Evolutionary conservation across 1,284 basidiomycete species (phyloP), one percentile per base, ranked within the genome.

Genomic region (Phylloporus sp.): DNA sequence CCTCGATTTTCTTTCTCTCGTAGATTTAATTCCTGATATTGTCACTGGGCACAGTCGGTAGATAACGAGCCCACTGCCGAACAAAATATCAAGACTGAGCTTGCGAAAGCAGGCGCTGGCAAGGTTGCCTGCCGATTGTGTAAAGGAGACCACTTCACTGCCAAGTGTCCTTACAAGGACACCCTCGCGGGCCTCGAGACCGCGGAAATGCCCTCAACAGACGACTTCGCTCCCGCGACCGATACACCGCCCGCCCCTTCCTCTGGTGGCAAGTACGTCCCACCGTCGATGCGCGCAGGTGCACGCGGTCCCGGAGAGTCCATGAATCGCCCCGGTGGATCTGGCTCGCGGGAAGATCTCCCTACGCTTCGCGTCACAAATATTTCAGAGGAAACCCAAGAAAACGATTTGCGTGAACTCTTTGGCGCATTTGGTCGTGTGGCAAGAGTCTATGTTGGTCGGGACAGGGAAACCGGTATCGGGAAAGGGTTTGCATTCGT

Each of bases 151-250:
- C 98, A 99, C 81, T 99, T 96, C 79, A 99, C 98, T 17, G 93
- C 96, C 66, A 96, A 96, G 78, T 99, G 98, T 86, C 98, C 98
- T 17, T 98, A 98, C 87, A 98, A 96, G 80, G 96, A 98, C 71
- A 93, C 94, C 26, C 87, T 95, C 17, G 87, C 92, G 26, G 94
- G 92, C 17, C 84, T 95, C 58, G 91, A 93, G 56, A 84, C 80
- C 28, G 77, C 82, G 6, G 85, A 85, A 4, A 78, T 85, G 1
- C 79, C 81, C 24, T 71, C 76, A 44, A 80, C 85, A 63, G 86
- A 88, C n/a, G 90, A 89, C 56, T 77, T 81, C 4, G 74, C 78
- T 18, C 79, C 79, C 13, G 76, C 84, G 24, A 74, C 82, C 8
- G 79, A 81, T 2, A 63, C 77, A 58, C 70, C 76, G 24, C 73